These are phyloP conservation scores for Acacia crassicarpa DNA, from an alignment of 306 rosid species.

Conservation along the genomic window DNA sequence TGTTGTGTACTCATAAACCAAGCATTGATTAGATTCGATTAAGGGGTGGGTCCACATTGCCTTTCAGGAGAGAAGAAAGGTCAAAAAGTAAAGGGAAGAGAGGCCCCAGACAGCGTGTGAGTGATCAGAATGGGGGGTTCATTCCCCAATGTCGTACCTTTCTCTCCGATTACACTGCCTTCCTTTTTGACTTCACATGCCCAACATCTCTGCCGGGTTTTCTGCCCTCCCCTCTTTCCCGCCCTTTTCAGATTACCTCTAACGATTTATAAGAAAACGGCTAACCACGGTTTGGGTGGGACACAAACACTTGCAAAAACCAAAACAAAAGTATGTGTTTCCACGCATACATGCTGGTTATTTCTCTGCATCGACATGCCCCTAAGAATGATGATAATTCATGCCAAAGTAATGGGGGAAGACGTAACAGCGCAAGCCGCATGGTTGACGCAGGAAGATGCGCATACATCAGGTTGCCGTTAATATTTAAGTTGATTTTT, in stretches of 20 bases:
- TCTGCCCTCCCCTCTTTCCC: not conserved
- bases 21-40: not conserved
- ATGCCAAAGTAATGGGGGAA: not conserved
- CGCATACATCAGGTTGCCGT: not conserved
- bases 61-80: not conserved
- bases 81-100: constrained; percentile 13
- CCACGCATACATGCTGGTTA: too few species aligned
- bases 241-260: not conserved
- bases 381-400: not conserved
- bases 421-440: not conserved
- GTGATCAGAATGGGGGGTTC: constrained; percentile 43
- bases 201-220: constrained; percentile 16
- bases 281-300: too few species aligned
- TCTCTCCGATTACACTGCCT: not conserved
- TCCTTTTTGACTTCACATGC: constrained; percentile 41
- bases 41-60: not conserved
- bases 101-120: constrained; percentile 26
- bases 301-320: too few species aligned
- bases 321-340: too few species aligned
- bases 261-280: too few species aligned
- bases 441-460: not conserved
- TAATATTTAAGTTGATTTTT: not conserved
- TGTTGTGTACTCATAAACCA: not conserved
- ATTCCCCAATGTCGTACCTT: constrained; percentile 28
- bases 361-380: too few species aligned